Evolutionary conservation across 805 yeast genomes (phyloP).

Genomic region (Limtongia smithiae): DNA sequence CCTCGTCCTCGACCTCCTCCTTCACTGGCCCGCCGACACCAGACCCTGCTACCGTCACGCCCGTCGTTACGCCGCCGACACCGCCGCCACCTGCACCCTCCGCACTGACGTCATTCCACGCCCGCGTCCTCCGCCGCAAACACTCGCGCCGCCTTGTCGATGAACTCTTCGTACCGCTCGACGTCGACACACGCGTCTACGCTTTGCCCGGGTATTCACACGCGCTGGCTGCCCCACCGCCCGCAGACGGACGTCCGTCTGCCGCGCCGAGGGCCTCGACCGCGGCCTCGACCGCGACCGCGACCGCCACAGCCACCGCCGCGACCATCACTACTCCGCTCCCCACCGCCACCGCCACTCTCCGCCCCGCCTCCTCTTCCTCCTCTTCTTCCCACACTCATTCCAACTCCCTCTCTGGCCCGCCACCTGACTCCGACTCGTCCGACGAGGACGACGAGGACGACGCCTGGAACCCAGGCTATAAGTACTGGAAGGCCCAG

Average conservation of each 20-base stretch:
- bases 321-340: neutral
- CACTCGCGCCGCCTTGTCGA: neutral
- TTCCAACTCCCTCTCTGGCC: neutral
- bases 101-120: neutral
- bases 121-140: constrained; percentile 1
- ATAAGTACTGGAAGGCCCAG: constrained; percentile 64
- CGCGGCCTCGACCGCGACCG: no score
- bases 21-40: neutral
- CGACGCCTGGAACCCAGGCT: constrained; percentile 51
- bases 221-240: neutral
- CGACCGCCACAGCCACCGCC: constrained; percentile 1
- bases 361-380: no score
- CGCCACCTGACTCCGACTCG: constrained; percentile 4
- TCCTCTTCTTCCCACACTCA: neutral
- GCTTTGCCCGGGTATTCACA: no score
- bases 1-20: constrained; percentile 2
- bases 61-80: neutral
- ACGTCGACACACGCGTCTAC: no score
- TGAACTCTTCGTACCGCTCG: no score
- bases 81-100: neutral
- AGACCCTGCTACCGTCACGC: neutral
- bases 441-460: constrained; percentile 33
- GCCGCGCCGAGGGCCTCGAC: no score
- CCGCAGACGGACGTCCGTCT: neutral
- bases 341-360: neutral